A percentile compares a stretch with the other conserved stretches of the same genome.
Evolutionary conservation across 2,329 filamentous ascomycete genomes (phyloP).

Genomic region (Pseudogymnoascus sp.): DNA sequence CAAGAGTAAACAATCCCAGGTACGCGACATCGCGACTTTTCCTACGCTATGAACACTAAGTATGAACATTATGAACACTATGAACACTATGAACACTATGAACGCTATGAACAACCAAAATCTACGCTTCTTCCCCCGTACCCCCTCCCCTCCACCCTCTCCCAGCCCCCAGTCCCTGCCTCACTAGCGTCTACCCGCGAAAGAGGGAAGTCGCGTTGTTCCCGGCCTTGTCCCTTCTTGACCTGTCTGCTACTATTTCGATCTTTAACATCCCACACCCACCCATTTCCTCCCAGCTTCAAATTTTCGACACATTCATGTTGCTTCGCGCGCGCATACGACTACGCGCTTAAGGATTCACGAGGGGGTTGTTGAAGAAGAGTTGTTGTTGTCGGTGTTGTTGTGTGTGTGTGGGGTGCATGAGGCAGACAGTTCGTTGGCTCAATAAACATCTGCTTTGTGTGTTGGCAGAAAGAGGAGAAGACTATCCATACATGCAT

Average conservation of each 20-base stretch:
- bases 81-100: too few relatives aligned
- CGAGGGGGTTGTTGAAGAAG: not conserved
- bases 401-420: conserved; percentile 1
- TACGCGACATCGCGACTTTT: not conserved
- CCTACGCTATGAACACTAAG: not conserved
- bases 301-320: not conserved
- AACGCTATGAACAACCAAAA: too few relatives aligned
- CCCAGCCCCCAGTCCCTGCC: not conserved
- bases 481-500: not conserved
- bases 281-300: not conserved
- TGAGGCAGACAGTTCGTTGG: not conserved
- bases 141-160: too few relatives aligned
- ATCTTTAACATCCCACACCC: not conserved
- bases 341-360: conserved; percentile 2
- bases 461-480: not conserved
- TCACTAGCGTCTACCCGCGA: not conserved
- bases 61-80: too few relatives aligned
- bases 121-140: too few relatives aligned
- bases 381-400: not conserved
- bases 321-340: conserved; percentile 7
- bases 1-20: conserved; percentile 7
- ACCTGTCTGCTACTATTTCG: not conserved
- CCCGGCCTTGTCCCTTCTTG: not conserved
- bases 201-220: not conserved
- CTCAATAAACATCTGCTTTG: not conserved